A percentile compares a stretch with the other conserved stretches of the same genome.
Conservation (phyloP, 1,284 basidiomycete species). For the Trametes hirsuta region DNA sequence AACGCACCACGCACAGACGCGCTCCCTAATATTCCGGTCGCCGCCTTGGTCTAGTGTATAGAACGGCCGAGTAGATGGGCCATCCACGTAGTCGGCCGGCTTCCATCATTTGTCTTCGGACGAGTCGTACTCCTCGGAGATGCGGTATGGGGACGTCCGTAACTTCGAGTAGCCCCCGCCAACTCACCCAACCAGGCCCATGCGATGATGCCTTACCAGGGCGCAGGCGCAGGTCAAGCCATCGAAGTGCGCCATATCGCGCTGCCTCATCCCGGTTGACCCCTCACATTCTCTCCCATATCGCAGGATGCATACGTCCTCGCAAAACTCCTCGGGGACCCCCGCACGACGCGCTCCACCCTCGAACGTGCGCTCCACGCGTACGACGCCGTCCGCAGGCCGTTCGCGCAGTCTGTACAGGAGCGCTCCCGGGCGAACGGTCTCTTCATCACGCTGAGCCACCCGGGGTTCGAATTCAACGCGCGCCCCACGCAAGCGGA, state of each 20-base stretch:
- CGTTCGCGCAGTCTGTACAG: slow-evolving; percentile 40
- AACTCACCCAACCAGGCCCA: slow-evolving; percentile 43
- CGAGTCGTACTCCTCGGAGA: slow-evolving; percentile 54
- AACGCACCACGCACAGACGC: background rate
- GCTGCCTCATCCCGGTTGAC: background rate
- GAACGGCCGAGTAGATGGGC: slow-evolving; percentile 47
- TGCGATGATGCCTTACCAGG: slow-evolving; percentile 58
- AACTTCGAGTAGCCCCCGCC: background rate
- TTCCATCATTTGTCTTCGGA: slow-evolving; percentile 43
- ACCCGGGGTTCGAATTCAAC: slow-evolving; percentile 32
- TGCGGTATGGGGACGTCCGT: slow-evolving; percentile 37
- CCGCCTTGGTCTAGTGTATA: slow-evolving; percentile 20
- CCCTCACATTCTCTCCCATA: background rate
- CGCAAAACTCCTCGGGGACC: slow-evolving; percentile 48
- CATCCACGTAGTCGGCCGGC: slow-evolving; percentile 46
- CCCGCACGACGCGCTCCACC: slow-evolving; percentile 38
- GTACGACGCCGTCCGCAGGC: slow-evolving; percentile 48
- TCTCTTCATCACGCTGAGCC: slow-evolving; percentile 38
- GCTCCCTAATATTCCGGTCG: background rate
- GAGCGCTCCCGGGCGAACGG: slow-evolving; percentile 35
- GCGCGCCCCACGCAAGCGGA: slow-evolving; percentile 10
- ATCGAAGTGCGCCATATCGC: slow-evolving; percentile 46
- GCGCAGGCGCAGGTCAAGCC: slow-evolving; percentile 57
- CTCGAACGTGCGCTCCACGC: slow-evolving; percentile 40
- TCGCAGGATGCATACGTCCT: slow-evolving; percentile 44